Base-by-base conservation (phyloP, 2,329 filamentous ascomycete species). In the Trichophaea hybrida region DNA sequence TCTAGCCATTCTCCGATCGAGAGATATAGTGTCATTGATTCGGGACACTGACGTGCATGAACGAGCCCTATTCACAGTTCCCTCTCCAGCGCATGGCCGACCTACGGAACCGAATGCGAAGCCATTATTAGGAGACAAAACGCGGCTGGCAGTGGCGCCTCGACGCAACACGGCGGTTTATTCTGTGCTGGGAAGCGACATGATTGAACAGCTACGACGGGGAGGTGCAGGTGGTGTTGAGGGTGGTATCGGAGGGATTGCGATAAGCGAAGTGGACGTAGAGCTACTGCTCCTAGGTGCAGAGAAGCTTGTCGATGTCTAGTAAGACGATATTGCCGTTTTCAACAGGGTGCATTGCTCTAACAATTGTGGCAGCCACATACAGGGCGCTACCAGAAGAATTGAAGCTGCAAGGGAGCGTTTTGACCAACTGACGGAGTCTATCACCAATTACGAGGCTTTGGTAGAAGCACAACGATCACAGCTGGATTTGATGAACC, bases 1-100 rank as follows among this genome's bases (percentile, higher is more conserved):
- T 8, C 6, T n/a, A 65, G 89, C 93, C 37, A 79, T 98, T 43
- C 82, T 97, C 53, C 83, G 85, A 59, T 83, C 83, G 66, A 84
- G 90, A 72, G 93, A 98, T 72, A 97, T 98, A 67, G 97, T 93
- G 3, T 81, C 87, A 10, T 76, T 98, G 52, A 96, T 98, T 69
- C 86, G 93, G 62, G 93, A 98, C 72, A 96, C 91, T 2, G 93
- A 98, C 73, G 75, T 85, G 24, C 91, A 97, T 74, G 93, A 98
- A 72, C 85, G 90, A 69, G 91, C 91, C 5, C 81, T 98, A 15
- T 98, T 97, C 75, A 94, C 91, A 40, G 84, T 95, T 0, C 89
- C 91, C 0, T 82, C 86, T 0, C 81, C 86, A 0, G 77, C 74
- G 4, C 64, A 35, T 38, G 24, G 13, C 10, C 46, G 24, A 50